Evolutionary conservation across 2,329 filamentous ascomycete species (phyloP).

Genomic region (Nigrospora oryzae): DNA sequence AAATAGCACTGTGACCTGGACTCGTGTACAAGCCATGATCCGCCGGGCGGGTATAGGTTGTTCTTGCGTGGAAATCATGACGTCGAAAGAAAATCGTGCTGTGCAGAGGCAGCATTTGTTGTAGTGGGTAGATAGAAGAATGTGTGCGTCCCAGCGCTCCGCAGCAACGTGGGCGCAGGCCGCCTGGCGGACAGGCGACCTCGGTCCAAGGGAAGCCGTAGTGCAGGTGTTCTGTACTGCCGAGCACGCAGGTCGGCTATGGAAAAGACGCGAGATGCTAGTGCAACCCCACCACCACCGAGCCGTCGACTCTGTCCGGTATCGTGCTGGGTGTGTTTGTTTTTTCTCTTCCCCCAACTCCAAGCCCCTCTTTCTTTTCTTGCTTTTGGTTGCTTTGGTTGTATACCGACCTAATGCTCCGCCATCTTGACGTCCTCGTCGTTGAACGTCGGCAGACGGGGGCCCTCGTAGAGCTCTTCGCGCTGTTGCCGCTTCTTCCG

Average conservation of each 20-base stretch:
- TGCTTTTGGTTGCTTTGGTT: not conserved
- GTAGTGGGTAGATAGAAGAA: constrained; percentile 6
- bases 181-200: constrained; percentile 3
- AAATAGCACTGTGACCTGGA: constrained; percentile 1
- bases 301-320: not conserved
- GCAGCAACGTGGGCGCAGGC: no score
- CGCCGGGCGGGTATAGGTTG: constrained; percentile 12
- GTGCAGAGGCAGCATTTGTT: not conserved
- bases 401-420: not conserved
- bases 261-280: not conserved
- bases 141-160: not conserved
- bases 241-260: not conserved
- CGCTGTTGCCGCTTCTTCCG: constrained; percentile 27
- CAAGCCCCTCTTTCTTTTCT: not conserved
- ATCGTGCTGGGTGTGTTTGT: not conserved
- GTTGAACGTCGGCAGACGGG: constrained; percentile 3
- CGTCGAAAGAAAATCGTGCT: constrained; percentile 7
- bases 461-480: constrained; percentile 12
- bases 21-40: constrained; percentile 2
- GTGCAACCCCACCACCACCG: not conserved
- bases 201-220: not conserved
- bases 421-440: constrained; percentile 3
- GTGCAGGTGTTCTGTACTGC: not conserved
- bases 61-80: constrained; percentile 9
- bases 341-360: not conserved